Conservation (phyloP, 2,329 filamentous ascomycete genomes). For the Boeremia exigua region DNA sequence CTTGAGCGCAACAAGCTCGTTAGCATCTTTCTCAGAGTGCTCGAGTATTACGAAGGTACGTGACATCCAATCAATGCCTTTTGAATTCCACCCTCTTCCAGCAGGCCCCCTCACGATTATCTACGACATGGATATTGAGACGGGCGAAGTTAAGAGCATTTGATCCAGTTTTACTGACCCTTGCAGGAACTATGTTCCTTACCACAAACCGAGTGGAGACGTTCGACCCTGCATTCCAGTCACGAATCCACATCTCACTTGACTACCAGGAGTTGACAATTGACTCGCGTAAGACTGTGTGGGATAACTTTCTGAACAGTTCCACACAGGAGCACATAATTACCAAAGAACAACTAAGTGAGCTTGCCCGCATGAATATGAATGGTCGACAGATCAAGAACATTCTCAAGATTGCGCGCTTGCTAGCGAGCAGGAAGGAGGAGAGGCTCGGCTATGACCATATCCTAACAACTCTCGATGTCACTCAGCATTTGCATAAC, state of each 20-base stretch:
- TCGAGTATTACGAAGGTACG: slow-evolving; percentile 44
- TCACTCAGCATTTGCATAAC: slow-evolving; percentile 50
- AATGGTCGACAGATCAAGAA: slow-evolving; percentile 63
- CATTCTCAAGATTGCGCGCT: slow-evolving; percentile 39
- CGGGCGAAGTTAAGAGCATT: background rate
- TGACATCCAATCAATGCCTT: background rate
- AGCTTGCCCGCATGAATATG: slow-evolving; percentile 51
- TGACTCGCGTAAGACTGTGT: slow-evolving; percentile 31
- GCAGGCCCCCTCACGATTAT: background rate
- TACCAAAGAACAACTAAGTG: slow-evolving; percentile 40
- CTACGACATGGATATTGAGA: background rate
- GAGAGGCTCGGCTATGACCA: slow-evolving; percentile 33
- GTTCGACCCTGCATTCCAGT: slow-evolving; percentile 42
- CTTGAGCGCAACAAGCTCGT: slow-evolving; percentile 49
- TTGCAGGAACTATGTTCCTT: slow-evolving; percentile 33
- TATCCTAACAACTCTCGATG: slow-evolving; percentile 46
- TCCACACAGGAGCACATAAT: slow-evolving; percentile 21
- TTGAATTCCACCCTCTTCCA: background rate
- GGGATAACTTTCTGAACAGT: slow-evolving; percentile 38
- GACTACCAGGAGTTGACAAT: slow-evolving; percentile 35
- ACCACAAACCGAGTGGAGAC: slow-evolving; percentile 44
- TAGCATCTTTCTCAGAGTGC: slow-evolving; percentile 45
- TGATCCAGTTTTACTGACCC: background rate
- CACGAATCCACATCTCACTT: slow-evolving; percentile 41
- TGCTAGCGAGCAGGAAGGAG: slow-evolving; percentile 36